phyloP scores from a whole-genome alignment of 129 eudicot species.

The Rutidosis leptorrhynchoides region DNA sequence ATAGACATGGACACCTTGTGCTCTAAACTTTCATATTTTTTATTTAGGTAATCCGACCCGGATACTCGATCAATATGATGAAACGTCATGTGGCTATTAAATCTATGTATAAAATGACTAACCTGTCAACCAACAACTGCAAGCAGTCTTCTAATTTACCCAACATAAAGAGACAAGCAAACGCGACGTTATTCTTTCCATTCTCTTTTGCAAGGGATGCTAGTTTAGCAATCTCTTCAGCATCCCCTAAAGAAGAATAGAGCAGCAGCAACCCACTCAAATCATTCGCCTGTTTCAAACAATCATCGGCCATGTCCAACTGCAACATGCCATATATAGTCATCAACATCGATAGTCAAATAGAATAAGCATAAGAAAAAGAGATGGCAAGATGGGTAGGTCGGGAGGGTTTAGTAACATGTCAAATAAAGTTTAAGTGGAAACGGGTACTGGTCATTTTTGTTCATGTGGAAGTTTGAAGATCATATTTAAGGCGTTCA shows the following conservation, averaged over 20 bases:
- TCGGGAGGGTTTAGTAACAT: neutral
- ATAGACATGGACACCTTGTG: too few species aligned
- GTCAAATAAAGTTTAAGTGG: neutral
- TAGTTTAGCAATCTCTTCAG: slow-evolving; percentile 75
- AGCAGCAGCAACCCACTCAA: slow-evolving; percentile 91
- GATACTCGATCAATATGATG: too few species aligned
- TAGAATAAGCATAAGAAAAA: neutral
- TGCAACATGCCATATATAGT: slow-evolving; percentile 32
- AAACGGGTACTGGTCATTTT: neutral
- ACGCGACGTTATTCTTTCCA: slow-evolving; percentile 96
- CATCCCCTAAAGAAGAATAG: slow-evolving; percentile 92
- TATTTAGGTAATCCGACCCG: too few species aligned
- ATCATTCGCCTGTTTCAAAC: slow-evolving; percentile 86
- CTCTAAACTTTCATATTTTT: too few species aligned
- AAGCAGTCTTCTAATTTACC: slow-evolving; percentile 96
- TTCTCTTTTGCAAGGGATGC: slow-evolving; percentile 77
- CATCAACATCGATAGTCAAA: slow-evolving; percentile 17
- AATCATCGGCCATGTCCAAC: slow-evolving; percentile 96
- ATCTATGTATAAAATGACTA: slow-evolving; percentile 17
- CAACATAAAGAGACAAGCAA: slow-evolving; percentile 86
- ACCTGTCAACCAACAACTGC: slow-evolving; percentile 93
- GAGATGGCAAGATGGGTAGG: neutral
- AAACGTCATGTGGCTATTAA: slow-evolving; percentile 12
- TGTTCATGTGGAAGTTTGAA: neutral
- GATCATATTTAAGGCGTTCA: neutral